phyloP scores from a whole-genome alignment of 192 early-diverging fungal genomes.

The Coemansia nantahalensis region DNA sequence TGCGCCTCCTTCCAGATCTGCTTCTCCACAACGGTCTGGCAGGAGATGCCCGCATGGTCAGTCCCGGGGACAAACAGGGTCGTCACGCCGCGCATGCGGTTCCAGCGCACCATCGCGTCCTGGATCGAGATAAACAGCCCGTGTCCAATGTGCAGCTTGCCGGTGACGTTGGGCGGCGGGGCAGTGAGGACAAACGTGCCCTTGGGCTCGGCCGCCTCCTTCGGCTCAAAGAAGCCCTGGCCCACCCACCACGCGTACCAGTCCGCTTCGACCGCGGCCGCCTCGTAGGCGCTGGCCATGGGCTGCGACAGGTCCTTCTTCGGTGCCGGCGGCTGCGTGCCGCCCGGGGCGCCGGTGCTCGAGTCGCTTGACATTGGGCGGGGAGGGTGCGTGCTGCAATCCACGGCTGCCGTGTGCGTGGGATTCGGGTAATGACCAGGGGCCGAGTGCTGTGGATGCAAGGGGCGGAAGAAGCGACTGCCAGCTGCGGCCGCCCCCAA shows the following conservation, averaged over 20 bases:
- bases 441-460: too few relatives aligned
- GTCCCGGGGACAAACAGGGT: conserved; percentile 91
- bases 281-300: conserved; percentile 84
- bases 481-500: too few relatives aligned
- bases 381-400: too few relatives aligned
- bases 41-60: conserved; percentile 98
- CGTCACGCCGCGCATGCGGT: conserved; percentile 96
- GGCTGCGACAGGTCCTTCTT: conserved; percentile 75
- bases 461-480: too few relatives aligned
- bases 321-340: too few relatives aligned
- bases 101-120: conserved; percentile 92
- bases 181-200: conserved; percentile 91
- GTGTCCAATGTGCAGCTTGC: conserved; percentile 94
- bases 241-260: conserved; percentile 99
- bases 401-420: too few relatives aligned
- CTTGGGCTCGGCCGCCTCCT: conserved; percentile 65
- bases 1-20: conserved; percentile 81
- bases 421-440: too few relatives aligned
- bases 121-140: conserved; percentile 92
- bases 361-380: background rate
- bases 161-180: conserved; percentile 99
- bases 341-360: conserved; percentile 60
- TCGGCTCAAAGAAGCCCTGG: conserved; percentile 86
- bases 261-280: conserved; percentile 85
- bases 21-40: conserved; percentile 97